These are phyloP conservation scores for Dictyostelium capitatum DNA, from an alignment of 78 protist species.

Conservation along the genomic window DNA sequence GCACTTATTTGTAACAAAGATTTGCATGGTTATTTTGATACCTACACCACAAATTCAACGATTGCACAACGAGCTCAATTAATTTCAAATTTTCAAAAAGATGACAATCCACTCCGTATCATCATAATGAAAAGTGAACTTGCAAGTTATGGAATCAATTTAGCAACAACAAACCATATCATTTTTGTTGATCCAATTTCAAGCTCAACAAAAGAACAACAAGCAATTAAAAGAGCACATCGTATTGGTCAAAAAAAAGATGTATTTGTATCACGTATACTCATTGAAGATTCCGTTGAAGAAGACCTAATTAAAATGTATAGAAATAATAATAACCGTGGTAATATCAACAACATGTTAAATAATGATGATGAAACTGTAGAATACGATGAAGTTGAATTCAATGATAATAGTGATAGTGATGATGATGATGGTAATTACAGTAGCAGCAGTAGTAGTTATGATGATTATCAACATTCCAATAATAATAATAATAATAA, in stretches of 20 bases:
- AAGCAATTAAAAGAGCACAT: slow-evolving; percentile 84
- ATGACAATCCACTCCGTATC: slow-evolving; percentile 4
- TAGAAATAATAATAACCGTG: no score
- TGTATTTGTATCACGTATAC: slow-evolving; percentile 45
- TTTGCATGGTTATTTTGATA: neutral
- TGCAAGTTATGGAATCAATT: slow-evolving; percentile 80
- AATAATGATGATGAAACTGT: no score
- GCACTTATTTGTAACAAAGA: no score
- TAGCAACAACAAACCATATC: slow-evolving; percentile 69
- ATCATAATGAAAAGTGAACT: slow-evolving; percentile 62
- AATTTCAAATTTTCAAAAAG: no score
- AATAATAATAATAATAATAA: neutral
- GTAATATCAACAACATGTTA: no score
- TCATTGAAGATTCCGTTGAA: slow-evolving; percentile 39
- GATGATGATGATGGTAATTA: no score
- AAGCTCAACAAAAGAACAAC: slow-evolving; percentile 47
- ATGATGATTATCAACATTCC: neutral
- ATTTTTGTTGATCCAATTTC: slow-evolving; percentile 67
- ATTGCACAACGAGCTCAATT: no score
- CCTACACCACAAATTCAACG: no score
- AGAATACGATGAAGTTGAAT: no score
- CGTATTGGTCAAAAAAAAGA: slow-evolving; percentile 77
- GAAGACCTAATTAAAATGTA: neutral
- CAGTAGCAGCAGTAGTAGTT: neutral
- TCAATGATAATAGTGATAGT: no score